Base-by-base conservation (phyloP, 225 moss, liverwort and hornwort species). In the Physcomitrium patens region DNA sequence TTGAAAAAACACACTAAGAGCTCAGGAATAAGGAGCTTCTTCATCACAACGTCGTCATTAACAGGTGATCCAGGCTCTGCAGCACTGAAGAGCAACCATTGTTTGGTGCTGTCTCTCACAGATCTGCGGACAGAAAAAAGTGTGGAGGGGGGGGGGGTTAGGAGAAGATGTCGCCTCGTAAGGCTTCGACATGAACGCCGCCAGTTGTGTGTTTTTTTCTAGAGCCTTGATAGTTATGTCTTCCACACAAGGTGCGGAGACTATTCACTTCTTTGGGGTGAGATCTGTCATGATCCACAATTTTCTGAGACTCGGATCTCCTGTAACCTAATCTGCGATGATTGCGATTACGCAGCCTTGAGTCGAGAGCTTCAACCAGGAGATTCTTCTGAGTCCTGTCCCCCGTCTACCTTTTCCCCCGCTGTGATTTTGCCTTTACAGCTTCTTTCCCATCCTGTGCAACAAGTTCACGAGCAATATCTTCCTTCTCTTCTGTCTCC, bases 1-100 rank as follows among this genome's bases (percentile, higher is more conserved):
- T 11, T 97, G 97, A 60, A 97, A 78, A 54, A 97, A 97, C 81
- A 94, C 97, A 9, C 97, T 2, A 37, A 37, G 24, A 37, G 31
- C 31, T 37, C 5, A 37, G 87, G 63, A 91, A 84, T 0, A 94
- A 93, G 3, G 91, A 83, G 12, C 97, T 94, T 1, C 7, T 37
- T 37, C 2, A 37, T 37, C 4, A 4, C 5, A 4, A 37, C 31
- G 31, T 31, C 5, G 31, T 31, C 31, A 31, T 31, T 31, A 31
- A 31, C 2, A 31, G 31, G 31, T 37, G 31, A 4, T 37, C 31
- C 31, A 37, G 31, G 5, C 31, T 37, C 31, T 0, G 31, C 31
- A 4, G 2, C 31, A 37, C 31, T 4, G 31, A 37, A 37, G 7
- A 37, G 4, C 0, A 4, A 37, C 31, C 31, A 4, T 4, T 37